phyloP scores from a whole-genome alignment of 257 asterid species.

The Solanum microdontum region DNA sequence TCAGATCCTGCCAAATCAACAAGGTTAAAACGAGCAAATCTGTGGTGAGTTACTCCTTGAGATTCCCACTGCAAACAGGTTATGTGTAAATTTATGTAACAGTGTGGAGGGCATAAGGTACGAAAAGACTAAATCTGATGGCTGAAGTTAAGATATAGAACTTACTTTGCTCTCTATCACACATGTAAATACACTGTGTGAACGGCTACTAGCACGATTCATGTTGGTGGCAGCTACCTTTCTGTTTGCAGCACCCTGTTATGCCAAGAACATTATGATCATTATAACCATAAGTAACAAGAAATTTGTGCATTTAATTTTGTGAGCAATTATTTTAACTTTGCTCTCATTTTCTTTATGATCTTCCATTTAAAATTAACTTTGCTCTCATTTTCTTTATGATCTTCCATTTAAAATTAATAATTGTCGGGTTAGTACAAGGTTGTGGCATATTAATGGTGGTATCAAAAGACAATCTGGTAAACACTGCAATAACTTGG shows the following conservation, averaged over 20 bases:
- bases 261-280: not conserved
- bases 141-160: not conserved
- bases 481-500: not conserved
- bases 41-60: constrained; percentile 81
- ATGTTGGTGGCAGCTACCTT: constrained; percentile 98
- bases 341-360: not conserved
- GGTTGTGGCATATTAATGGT: not conserved
- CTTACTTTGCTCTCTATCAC: constrained; percentile 86
- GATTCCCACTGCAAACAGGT: constrained; percentile 59
- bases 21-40: constrained; percentile 91
- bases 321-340: not conserved
- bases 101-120: not conserved
- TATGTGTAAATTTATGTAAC: not conserved
- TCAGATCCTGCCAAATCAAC: constrained; percentile 99
- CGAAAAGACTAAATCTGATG: not conserved
- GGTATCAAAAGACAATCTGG: not conserved
- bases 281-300: not conserved
- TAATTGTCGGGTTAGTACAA: not conserved
- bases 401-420: not conserved
- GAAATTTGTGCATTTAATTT: not conserved
- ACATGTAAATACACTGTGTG: constrained; percentile 96
- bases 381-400: not conserved
- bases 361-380: not conserved
- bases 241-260: constrained; percentile 90
- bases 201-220: constrained; percentile 98